Conservation (phyloP, 2,329 filamentous ascomycete species). For the Clonostachys solani region DNA sequence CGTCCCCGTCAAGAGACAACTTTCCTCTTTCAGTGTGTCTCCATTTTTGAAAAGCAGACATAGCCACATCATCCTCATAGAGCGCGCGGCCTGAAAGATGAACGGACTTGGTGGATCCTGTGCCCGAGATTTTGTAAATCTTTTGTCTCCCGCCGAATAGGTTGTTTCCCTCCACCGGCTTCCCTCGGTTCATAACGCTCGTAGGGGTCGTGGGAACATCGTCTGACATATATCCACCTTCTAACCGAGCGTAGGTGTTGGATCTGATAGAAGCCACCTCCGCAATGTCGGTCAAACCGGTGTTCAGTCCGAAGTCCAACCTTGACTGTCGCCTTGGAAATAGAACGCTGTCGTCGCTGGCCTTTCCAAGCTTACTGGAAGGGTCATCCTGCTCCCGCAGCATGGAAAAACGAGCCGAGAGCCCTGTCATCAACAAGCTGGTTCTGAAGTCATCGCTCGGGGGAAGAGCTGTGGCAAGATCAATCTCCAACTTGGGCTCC, state of each 20-base stretch:
- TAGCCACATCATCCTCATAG: constrained; percentile 82
- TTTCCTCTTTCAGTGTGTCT: constrained; percentile 58
- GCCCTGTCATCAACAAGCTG: constrained; percentile 89
- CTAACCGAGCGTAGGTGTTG: constrained; percentile 52
- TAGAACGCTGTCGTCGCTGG: constrained; percentile 90
- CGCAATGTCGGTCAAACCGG: constrained; percentile 74
- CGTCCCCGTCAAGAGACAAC: constrained; percentile 32
- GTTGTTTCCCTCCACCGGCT: constrained; percentile 85
- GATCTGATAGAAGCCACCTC: constrained; percentile 80
- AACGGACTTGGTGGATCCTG: constrained; percentile 33
- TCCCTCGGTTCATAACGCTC: constrained; percentile 79
- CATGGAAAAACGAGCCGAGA: constrained; percentile 97
- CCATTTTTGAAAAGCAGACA: constrained; percentile 80
- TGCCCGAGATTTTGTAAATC: constrained; percentile 77
- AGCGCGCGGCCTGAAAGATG: constrained; percentile 65
- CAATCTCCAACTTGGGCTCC: constrained; percentile 62
- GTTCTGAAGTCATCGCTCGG: constrained; percentile 88
- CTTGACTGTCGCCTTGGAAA: constrained; percentile 78
- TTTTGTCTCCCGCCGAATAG: constrained; percentile 95
- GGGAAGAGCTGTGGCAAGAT: constrained; percentile 72
- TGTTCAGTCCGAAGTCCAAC: constrained; percentile 63
- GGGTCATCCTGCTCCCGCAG: constrained; percentile 92
- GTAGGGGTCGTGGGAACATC: constrained; percentile 61
- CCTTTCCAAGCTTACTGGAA: constrained; percentile 83
- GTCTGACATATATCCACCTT: constrained; percentile 66